Base-by-base conservation (phyloP, 495 filamentous ascomycete species). In the Endocarpon pusillum region DNA sequence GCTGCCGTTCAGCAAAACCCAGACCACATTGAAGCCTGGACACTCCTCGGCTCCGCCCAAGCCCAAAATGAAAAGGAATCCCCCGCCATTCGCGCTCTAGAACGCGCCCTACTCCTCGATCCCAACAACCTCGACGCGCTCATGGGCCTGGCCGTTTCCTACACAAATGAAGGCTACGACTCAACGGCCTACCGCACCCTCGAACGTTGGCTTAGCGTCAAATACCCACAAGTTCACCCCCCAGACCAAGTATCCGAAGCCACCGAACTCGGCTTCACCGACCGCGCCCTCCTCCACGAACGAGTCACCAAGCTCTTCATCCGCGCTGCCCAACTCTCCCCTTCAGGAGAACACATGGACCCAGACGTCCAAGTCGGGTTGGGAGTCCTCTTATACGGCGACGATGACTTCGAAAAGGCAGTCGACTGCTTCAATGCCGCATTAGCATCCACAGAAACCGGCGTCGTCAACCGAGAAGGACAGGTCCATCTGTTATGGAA, bases 151-250 rank as follows among this genome's bases (percentile, higher is more conserved):
- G 83, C 87, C 25, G 89, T 99, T 26, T 86, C 78, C n/a, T 99
- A 96, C 55, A 96, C 91, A 21, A 99, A 99, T 59, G 89, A 99
- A 55, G 89, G 87, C 39, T 96, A 96, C 61, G 89, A 96, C 51
- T 81, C 75, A 41, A 87, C 83, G 15, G 91, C 89, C 38, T 99
- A 96, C 63, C 80, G 87, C 19, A 94, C 86, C 12, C 69, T 99
- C 11, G 91, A 99, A 59, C 81, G 85, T 43, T 99, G 89, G 89
- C 71, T 99, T 31, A 74, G 78, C 8, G 69, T 79, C 53, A 93
- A 89, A 54, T 97, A 97, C 55, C 89, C 89, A 5, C 53, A 69
- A 10, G 68, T 94, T 46, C 71, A 87, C 48, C 46, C 67, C 15
- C 73, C 74, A 2, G 55, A 62, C 23, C 64, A 80, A 22, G 62